phyloP scores from a whole-genome alignment of 1,139 yeast species.

The Spathaspora sp. region DNA sequence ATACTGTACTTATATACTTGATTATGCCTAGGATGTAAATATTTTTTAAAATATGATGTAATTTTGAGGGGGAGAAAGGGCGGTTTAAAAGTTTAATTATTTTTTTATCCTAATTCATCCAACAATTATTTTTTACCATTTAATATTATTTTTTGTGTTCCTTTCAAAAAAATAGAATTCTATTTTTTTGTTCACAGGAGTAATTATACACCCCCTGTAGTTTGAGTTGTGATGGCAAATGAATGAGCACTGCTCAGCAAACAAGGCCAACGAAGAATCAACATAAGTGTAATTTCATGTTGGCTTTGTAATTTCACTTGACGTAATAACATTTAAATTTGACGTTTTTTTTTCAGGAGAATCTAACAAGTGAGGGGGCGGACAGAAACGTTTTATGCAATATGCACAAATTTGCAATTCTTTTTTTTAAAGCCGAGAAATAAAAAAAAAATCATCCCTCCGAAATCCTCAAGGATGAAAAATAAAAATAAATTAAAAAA shows the following conservation, averaged over 20 bases:
- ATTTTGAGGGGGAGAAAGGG: slow-evolving; percentile 1
- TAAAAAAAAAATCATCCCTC: not conserved
- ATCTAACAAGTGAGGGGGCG: not conserved
- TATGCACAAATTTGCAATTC: not conserved
- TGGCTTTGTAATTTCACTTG: not conserved
- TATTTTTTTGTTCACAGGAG: not conserved
- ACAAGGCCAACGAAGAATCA: not conserved
- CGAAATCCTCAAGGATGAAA: not conserved
- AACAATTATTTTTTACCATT: not conserved
- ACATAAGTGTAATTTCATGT: not conserved
- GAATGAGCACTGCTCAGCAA: not conserved
- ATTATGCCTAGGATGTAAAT: not conserved
- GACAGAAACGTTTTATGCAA: not conserved
- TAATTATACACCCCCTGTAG: not conserved
- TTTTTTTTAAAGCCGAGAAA: not conserved
- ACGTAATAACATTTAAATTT: not conserved
- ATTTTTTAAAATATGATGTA: not conserved
- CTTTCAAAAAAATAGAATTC: not conserved
- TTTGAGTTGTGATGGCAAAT: not conserved
- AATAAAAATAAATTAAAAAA: no score
- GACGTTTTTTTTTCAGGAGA: not conserved
- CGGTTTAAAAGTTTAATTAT: not conserved
- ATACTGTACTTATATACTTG: not conserved
- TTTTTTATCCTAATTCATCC: slow-evolving; percentile 1
- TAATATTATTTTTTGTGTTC: not conserved